These are phyloP conservation scores for Epichloe bromicola DNA, from an alignment of 2,329 filamentous ascomycete species.

Conservation along the genomic window DNA sequence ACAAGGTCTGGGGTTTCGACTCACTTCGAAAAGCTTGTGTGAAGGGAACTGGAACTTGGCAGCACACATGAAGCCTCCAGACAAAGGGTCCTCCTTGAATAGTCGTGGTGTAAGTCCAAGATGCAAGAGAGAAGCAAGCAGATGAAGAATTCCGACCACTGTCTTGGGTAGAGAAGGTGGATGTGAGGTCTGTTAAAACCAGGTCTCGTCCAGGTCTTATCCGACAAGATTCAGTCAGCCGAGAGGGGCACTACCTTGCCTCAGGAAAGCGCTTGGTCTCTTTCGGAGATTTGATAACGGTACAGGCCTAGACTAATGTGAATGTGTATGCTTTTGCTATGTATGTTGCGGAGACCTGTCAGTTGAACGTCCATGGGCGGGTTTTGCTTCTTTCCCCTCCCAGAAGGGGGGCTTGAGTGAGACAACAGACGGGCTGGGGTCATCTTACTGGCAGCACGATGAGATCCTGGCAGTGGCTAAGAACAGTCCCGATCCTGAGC, in stretches of 20 bases:
- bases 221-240: slow-evolving; percentile 16
- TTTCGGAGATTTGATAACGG: slow-evolving; percentile 27
- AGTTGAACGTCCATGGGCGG: slow-evolving; percentile 15
- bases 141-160: slow-evolving; percentile 23
- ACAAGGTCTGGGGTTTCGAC: slow-evolving; percentile 26
- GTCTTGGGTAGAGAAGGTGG: slow-evolving; percentile 24
- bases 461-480: slow-evolving; percentile 20
- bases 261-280: slow-evolving; percentile 15
- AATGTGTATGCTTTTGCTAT: slow-evolving; percentile 19
- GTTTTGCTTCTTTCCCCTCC: slow-evolving; percentile 21
- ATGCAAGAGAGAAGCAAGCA: slow-evolving; percentile 21
- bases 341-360: slow-evolving; percentile 17
- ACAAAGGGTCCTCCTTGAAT: slow-evolving; percentile 10
- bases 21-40: slow-evolving; percentile 48
- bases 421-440: slow-evolving; percentile 19
- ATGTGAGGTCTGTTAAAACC: slow-evolving; percentile 20
- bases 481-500: slow-evolving; percentile 21
- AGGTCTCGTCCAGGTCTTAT: slow-evolving; percentile 27
- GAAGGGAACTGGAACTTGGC: slow-evolving; percentile 41
- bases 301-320: slow-evolving; percentile 17
- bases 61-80: slow-evolving; percentile 43
- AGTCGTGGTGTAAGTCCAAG: slow-evolving; percentile 15
- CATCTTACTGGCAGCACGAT: slow-evolving; percentile 20
- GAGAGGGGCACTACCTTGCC: slow-evolving; percentile 17
- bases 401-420: slow-evolving; percentile 20